Percentiles rank a stretch among this genome's conserved stretches.
Conservation (phyloP, 495 filamentous ascomycete species). For the Aspergillus sclerotiicarbonarius region DNA sequence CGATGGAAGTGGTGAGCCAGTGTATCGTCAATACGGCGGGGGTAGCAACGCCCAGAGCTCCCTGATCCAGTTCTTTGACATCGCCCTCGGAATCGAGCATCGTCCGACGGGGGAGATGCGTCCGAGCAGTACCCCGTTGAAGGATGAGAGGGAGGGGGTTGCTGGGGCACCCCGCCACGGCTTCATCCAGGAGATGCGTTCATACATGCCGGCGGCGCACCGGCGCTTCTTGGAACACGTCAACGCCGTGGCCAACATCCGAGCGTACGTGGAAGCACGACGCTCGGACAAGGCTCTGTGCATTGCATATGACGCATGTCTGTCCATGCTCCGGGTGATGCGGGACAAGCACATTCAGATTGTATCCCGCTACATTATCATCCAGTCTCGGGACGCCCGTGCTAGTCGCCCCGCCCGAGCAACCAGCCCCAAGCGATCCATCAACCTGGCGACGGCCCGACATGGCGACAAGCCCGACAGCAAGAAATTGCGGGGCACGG, state of each 20-base stretch:
- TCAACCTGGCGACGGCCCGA: constrained; percentile 66
- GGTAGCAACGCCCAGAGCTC: constrained; percentile 96
- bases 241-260: constrained; percentile 79
- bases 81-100: constrained; percentile 88
- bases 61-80: constrained; percentile 91
- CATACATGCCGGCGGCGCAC: constrained; percentile 93
- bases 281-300: constrained; percentile 60
- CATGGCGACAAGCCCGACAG: constrained; percentile 41
- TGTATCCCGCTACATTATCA: constrained; percentile 91
- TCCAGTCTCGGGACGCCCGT: constrained; percentile 57
- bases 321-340: constrained; percentile 84
- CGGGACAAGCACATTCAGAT: constrained; percentile 96
- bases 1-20: constrained; percentile 60
- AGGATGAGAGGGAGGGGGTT: constrained; percentile 44
- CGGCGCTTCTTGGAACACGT: constrained; percentile 84
- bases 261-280: constrained; percentile 72
- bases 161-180: constrained; percentile 66
- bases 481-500: constrained; percentile 80
- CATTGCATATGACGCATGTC: constrained; percentile 84
- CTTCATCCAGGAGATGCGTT: constrained; percentile 95
- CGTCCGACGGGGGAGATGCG: constrained; percentile 77
- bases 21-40: constrained; percentile 77
- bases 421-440: constrained; percentile 36
- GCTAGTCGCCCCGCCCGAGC: constrained; percentile 39
- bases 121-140: constrained; percentile 20